A percentile compares a stretch with the other conserved stretches of the same genome.
Evolutionary conservation across 768 basidiomycete species (phyloP).

Genomic region (Naganishia kalamii): DNA sequence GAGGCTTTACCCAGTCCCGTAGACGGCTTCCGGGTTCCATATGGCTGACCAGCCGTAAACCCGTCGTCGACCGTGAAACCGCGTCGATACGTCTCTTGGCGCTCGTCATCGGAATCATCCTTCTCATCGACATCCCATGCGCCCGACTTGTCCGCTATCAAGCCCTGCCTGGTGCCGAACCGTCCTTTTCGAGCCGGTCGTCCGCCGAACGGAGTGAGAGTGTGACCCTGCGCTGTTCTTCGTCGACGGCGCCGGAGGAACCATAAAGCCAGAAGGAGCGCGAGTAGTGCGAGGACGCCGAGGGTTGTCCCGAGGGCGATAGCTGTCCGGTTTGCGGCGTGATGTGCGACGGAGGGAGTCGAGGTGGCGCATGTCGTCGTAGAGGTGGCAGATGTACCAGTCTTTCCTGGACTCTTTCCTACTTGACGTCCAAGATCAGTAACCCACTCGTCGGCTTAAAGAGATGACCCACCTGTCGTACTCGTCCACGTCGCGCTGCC

Average conservation of each 20-base stretch:
- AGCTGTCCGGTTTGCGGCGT: background rate
- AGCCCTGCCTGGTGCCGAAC: background rate
- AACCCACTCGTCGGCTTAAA: too few relatives aligned
- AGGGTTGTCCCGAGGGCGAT: slow-evolving; percentile 62
- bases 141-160: slow-evolving; percentile 2
- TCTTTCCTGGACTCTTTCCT: background rate
- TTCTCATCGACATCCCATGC: slow-evolving; percentile 20
- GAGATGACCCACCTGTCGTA: too few relatives aligned
- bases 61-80: background rate
- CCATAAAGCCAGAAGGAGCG: slow-evolving; percentile 29
- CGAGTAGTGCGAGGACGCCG: slow-evolving; percentile 57
- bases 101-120: background rate
- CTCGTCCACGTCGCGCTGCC: too few relatives aligned
- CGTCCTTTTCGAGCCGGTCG: background rate
- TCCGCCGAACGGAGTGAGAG: slow-evolving; percentile 6
- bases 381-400: background rate
- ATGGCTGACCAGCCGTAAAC: background rate
- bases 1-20: slow-evolving; percentile 55
- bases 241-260: background rate
- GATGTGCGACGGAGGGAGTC: background rate
- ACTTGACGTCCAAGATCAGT: too few relatives aligned
- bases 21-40: slow-evolving; percentile 31
- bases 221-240: background rate
- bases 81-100: background rate
- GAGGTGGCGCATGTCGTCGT: background rate